Base-by-base conservation (phyloP, 1,139 yeast genomes). In the Pichia sp. region DNA sequence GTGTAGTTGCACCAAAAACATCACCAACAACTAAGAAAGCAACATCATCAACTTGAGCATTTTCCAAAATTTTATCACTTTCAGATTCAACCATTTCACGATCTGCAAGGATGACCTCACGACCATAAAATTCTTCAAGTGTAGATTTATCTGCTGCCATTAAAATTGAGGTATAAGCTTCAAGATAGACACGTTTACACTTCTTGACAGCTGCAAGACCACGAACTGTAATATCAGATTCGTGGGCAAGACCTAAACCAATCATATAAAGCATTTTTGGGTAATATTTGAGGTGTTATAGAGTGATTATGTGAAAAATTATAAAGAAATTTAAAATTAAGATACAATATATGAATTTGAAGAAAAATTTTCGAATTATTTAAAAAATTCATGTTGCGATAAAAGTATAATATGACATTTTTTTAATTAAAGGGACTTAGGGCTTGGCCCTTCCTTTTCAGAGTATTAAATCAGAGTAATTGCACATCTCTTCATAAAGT, bases 1-100 rank as follows among this genome's bases (percentile, higher is more conserved):
- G 99, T 0, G 99, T 93, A 6, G 99, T 93, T 44, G 99, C 99
- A 36, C 99, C 99, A 67, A 89, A 91, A 38, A 95, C 96, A 67
- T 93, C 99, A 42, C 99, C 99, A 29, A 93, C 99, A 22, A 93
- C 99, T 60, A 93, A 74, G 63, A 93, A 90, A 1, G 97, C 98
- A 66, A 93, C 77, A 66, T 90, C 96, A 52, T 87, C 93, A 25
- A 69, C 73, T 45, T 86, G 81, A 0, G 96, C 97, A 52, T 80
- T 84, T 30, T 75, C 83, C 58, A 93, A 73, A 55, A 93, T 93
- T 43, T 77, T 76, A 63, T 91, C 98, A 30, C 95, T 82, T 6
- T 95, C 96, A 48, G 84, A 75, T 69, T 93, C 99, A 27, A 93
- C 99, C 59, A 91, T 75, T 65, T 93, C 99, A 68, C 99, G 77